A percentile compares a stretch with the other conserved stretches of the same genome.
Conservation (phyloP, 306 rosid species). For the Betula pendula region DNA sequence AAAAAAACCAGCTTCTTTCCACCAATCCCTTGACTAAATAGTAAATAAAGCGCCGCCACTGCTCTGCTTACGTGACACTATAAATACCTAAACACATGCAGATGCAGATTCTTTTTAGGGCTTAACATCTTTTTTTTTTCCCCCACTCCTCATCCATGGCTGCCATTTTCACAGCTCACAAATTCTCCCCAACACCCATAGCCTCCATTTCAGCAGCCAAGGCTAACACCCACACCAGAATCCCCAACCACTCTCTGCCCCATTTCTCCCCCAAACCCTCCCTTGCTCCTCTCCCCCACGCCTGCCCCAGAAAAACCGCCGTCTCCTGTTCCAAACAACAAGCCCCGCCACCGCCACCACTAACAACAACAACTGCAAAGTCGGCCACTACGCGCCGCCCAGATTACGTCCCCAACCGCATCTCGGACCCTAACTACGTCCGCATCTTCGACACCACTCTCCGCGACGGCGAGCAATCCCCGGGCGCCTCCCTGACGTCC, state of each 20-base stretch:
- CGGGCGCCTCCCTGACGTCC: constrained; percentile 93
- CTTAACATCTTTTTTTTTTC: too few relatives aligned
- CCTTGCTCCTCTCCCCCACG: not conserved
- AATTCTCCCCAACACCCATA: constrained; percentile 17
- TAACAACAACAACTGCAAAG: not conserved
- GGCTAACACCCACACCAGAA: not conserved
- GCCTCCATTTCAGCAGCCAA: constrained; percentile 7
- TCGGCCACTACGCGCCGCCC: constrained; percentile 49
- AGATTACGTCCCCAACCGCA: constrained; percentile 74
- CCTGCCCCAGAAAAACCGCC: constrained; percentile 5
- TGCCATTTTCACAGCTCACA: constrained; percentile 20
- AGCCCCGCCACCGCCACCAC: not conserved
- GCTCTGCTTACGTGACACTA: too few relatives aligned
- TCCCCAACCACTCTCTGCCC: constrained; percentile 5
- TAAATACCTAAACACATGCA: too few relatives aligned
- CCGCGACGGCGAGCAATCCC: constrained; percentile 98
- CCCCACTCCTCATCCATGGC: constrained; percentile 22
- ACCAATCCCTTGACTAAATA: too few relatives aligned
- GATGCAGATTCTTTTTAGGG: too few relatives aligned
- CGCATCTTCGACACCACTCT: constrained; percentile 94
- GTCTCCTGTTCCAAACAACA: constrained; percentile 33
- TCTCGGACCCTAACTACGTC: constrained; percentile 74
- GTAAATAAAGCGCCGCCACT: too few relatives aligned
- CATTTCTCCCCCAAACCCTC: constrained; percentile 22
- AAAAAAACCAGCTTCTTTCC: too few relatives aligned